Base-by-base conservation (phyloP, 495 filamentous ascomycete genomes). In the Penicillium silybi region DNA sequence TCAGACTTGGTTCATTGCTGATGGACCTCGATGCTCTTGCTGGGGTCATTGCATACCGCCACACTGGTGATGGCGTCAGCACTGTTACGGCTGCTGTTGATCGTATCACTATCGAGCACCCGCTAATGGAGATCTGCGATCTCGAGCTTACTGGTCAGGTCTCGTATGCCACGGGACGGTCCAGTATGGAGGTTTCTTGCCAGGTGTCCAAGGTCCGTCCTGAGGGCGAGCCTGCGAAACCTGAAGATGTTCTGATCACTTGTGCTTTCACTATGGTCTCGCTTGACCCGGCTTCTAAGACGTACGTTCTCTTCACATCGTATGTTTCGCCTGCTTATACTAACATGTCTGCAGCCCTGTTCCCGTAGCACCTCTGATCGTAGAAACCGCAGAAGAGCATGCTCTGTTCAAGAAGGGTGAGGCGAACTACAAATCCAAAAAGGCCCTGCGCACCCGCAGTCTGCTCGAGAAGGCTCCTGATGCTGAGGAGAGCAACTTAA, bases 251-350 rank as follows among this genome's bases (percentile, higher is more conserved):
- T 6, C 56, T 92, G 50, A 80, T 92, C 55, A 89, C 84, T 4
- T 92, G 89, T 68, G 82, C 85, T 9, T 92, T 91, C 62, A 95
- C 89, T 1, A 92, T 95, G 85, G 85, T 88, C 1, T 90, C 89
- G 1, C 72, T 92, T 1, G 80, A 92, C 56, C 87, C 89, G 1
- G 69, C 52, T 11, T 91, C 87, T 1, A 90, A 88, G 68, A 85
- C 81, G 71, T 80, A 76, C 13, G 74, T 78, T 20, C 53, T 8
- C 9, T 22, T 8, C 13, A 26, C 16, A 23, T 8, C 13, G 10
- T 16, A n/a, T 17, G 27, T 18, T 15, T 69, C 13, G 54, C 1
- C 37, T 4, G 8, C 15, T 15, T 17, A 16, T 37, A 19, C 57
- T 69, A 54, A 68, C 34, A 23, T 29, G 4, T n/a, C 4, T 18